A percentile compares a stretch with the other conserved stretches of the same genome.
phyloP scores from a whole-genome alignment of 371 early-diverging fungal species.

The Blakeslea trispora region DNA sequence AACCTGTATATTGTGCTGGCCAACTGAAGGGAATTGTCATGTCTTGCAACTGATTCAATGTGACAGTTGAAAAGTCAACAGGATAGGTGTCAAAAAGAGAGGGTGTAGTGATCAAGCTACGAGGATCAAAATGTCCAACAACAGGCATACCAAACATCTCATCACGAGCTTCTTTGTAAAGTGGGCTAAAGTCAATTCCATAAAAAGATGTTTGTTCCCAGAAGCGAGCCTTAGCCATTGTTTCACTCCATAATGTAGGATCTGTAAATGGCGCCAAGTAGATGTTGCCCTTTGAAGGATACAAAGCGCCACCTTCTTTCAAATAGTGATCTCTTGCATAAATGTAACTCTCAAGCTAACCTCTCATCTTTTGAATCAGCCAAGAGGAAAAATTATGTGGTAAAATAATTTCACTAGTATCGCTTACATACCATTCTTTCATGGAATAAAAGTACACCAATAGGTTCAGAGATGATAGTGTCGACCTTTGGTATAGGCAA shows the following conservation, averaged over 20 bases:
- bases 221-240: constrained; percentile 89
- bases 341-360: constrained; percentile 77
- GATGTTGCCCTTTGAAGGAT: constrained; percentile 89
- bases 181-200: constrained; percentile 89
- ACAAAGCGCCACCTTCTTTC: constrained; percentile 90
- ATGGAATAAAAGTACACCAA: constrained; percentile 94
- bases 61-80: constrained; percentile 88
- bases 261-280: constrained; percentile 89
- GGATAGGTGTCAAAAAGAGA: constrained; percentile 46
- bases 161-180: constrained; percentile 79
- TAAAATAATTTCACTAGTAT: background rate
- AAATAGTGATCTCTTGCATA: constrained; percentile 89
- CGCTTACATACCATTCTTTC: constrained; percentile 76
- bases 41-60: constrained; percentile 73
- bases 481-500: constrained; percentile 83
- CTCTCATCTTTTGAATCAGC: too few species aligned
- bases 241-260: constrained; percentile 85
- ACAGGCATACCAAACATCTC: constrained; percentile 92
- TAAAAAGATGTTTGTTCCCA: constrained; percentile 89
- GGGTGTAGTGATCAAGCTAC: constrained; percentile 74
- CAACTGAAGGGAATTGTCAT: constrained; percentile 86
- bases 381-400: background rate
- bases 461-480: constrained; percentile 95
- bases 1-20: constrained; percentile 83
- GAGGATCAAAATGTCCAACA: constrained; percentile 92